Base-by-base conservation (phyloP, 805 yeast species). In the Myxozyma neotropica region DNA sequence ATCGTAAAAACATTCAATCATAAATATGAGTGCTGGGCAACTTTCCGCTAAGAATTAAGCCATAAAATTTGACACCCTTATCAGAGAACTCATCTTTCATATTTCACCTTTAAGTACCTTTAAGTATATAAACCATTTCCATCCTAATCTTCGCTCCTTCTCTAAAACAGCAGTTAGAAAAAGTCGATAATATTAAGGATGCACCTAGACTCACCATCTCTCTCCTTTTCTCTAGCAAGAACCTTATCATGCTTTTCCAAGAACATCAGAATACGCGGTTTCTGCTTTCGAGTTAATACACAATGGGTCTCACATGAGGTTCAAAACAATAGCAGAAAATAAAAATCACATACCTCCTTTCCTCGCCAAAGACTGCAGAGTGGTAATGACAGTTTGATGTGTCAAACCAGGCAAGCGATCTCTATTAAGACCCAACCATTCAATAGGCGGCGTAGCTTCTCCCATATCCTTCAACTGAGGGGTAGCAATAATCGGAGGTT, bases 371-470 rank as follows among this genome's bases (percentile, higher is more conserved):
- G 83, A 81, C 68, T 90, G 96, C 53, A 94, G 75, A 1, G 86
- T 82, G 13, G 87, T 81, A 51, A 92, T 87, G 0, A 85, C 83
- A 61, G 83, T 77, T 71, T 90, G 93, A 70, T 94, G 97, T 0
- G 96, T 87, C 59, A 88, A 80, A 42, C 88, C 85, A 0, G 99
- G 99, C 66, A 94, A 84, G 65, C 85, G 83, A 68, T 87, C 82
- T 65, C 98, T 80, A 71, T 94, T 94, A 31, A 94, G 78, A 1
- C 99, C 99, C 76, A 94, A 88, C 99, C 99, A 94, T 71, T 94
- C 99, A 58, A 94, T 75, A 1, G 99, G 99, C 0, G 99, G 99
- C 0, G 99, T 94, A 0, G 97, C 98, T 74, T 87, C 92, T 26
- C 99, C 98, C 68, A 94, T 78, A 69, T 94, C 98, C 69, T 84